Evolutionary conservation across 139 green algal genomes (phyloP).

Genomic region (Micromonas commoda): DNA sequence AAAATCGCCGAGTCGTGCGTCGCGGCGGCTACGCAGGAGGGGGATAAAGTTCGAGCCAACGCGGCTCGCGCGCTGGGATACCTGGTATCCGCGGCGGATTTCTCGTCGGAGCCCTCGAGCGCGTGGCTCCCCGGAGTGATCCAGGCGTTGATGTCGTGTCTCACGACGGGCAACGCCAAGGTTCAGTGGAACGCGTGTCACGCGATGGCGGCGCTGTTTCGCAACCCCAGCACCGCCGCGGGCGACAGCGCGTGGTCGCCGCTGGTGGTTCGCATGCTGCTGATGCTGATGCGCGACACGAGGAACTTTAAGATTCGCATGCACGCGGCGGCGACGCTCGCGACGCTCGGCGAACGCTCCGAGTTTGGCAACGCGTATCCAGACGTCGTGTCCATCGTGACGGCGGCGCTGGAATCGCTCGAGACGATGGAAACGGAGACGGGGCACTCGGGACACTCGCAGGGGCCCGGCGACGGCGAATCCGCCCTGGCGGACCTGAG

Average conservation of each 20-base stretch:
- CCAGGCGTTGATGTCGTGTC: neutral
- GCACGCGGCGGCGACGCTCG: constrained; percentile 52
- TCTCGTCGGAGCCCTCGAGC: neutral
- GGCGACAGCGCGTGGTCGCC: neutral
- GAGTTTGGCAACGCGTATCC: constrained; percentile 33
- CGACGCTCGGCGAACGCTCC: constrained; percentile 20
- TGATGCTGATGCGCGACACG: constrained; percentile 55
- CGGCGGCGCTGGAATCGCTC: neutral
- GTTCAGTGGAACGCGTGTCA: constrained; percentile 59
- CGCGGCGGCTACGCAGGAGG: neutral
- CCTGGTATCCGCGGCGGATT: neutral
- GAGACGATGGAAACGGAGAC: neutral
- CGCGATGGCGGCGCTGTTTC: constrained; percentile 37
- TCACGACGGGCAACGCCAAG: constrained; percentile 48
- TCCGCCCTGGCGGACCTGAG: neutral
- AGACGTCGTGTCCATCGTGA: neutral
- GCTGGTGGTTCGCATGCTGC: constrained; percentile 44
- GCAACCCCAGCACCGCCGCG: constrained; percentile 31
- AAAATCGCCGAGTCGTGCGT: no score
- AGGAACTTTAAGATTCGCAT: constrained; percentile 63
- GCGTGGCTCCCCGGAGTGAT: neutral
- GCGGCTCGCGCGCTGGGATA: constrained; percentile 4
- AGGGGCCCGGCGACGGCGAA: neutral
- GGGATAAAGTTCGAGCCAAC: constrained; percentile 20
- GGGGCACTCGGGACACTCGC: no score